Conservation (phyloP, 345 rosid genomes). For the Moricandia moricandioides region DNA sequence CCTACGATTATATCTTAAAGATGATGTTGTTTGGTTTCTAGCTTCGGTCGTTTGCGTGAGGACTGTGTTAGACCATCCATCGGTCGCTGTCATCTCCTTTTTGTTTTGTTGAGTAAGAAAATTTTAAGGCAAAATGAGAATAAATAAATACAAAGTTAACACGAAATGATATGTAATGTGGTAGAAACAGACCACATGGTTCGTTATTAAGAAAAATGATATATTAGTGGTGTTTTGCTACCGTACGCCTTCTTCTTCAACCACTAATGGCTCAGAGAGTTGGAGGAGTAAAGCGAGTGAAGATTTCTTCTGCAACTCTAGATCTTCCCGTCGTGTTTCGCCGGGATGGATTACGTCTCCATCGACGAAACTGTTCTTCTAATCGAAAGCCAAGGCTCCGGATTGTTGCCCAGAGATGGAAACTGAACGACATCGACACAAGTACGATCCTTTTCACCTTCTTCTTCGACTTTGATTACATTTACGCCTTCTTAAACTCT, state of each 20-base stretch:
- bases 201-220: background rate
- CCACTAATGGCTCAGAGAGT: slow-evolving; percentile 28
- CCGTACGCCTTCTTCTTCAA: slow-evolving; percentile 23
- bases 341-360: background rate
- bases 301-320: background rate
- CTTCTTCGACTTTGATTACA: background rate
- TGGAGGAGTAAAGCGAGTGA: slow-evolving; percentile 23
- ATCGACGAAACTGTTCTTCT: slow-evolving; percentile 27
- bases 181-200: background rate
- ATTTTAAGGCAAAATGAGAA: background rate
- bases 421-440: slow-evolving; percentile 61
- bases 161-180: background rate
- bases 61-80: background rate
- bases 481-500: background rate
- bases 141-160: background rate
- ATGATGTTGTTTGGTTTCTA: background rate
- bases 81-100: background rate
- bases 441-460: slow-evolving; percentile 39
- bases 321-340: slow-evolving; percentile 7
- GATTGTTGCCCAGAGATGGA: slow-evolving; percentile 64
- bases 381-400: slow-evolving; percentile 48
- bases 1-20: background rate
- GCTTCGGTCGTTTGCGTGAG: background rate
- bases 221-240: slow-evolving; percentile 16
- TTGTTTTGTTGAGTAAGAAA: background rate